Percentiles rank a stretch among this genome's conserved stretches.
phyloP scores from a whole-genome alignment of 2,329 filamentous ascomycete species.

The Cladophialophora psammophila region DNA sequence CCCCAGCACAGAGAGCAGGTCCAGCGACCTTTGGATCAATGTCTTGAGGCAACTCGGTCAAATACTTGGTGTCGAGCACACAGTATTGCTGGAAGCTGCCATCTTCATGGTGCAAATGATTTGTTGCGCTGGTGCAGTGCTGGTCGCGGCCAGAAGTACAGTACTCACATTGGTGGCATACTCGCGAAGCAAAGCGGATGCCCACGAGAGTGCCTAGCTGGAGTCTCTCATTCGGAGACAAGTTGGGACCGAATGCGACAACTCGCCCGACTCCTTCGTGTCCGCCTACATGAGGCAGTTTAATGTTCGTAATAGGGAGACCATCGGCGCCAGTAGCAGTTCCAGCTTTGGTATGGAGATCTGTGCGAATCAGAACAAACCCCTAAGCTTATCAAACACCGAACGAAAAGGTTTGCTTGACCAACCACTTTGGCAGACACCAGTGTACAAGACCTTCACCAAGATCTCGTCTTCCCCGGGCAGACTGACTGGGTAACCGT shows the following conservation, averaged over 20 bases:
- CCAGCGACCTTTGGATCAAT: conserved; percentile 52
- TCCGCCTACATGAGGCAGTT: conserved; percentile 55
- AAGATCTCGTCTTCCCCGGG: conserved; percentile 53
- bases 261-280: conserved; percentile 56
- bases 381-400: background rate
- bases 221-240: conserved; percentile 42
- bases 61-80: conserved; percentile 53
- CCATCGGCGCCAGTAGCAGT: conserved; percentile 50
- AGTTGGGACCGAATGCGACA: conserved; percentile 48
- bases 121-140: conserved; percentile 52
- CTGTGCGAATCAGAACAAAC: conserved; percentile 36
- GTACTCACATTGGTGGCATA: conserved; percentile 55
- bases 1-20: conserved; percentile 54
- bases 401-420: conserved; percentile 3
- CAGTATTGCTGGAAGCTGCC: conserved; percentile 57
- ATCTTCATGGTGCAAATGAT: conserved; percentile 57
- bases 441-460: conserved; percentile 55
- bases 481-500: conserved; percentile 52
- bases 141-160: conserved; percentile 53
- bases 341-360: conserved; percentile 52
- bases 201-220: conserved; percentile 52
- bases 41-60: conserved; percentile 54
- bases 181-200: conserved; percentile 53
- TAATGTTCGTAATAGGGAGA: conserved; percentile 53
- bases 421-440: conserved; percentile 56